Percentiles rank a stretch among this genome's conserved stretches.
Conservation (phyloP, 768 basidiomycete genomes). For the Leccinum disarticulatum region DNA sequence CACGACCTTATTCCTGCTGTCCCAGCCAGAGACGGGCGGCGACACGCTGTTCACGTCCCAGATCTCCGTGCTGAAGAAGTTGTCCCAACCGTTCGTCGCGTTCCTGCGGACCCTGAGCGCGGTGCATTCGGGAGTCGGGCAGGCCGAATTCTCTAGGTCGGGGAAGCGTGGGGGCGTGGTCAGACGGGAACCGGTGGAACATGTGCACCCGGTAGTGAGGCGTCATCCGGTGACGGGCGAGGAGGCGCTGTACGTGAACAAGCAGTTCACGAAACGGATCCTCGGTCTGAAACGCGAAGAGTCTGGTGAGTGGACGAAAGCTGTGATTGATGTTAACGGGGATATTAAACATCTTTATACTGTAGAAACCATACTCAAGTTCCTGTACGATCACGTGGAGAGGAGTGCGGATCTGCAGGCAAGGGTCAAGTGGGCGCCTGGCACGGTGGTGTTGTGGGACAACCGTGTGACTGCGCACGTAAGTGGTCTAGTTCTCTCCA, state of each 20-base stretch:
- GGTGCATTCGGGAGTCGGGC: conserved; percentile 80
- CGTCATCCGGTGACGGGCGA: conserved; percentile 84
- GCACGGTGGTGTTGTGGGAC: conserved; percentile 83
- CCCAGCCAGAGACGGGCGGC: conserved; percentile 62
- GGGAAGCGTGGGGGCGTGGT: conserved; percentile 75
- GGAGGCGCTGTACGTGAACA: conserved; percentile 85
- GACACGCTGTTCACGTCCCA: conserved; percentile 75
- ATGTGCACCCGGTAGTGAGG: conserved; percentile 76
- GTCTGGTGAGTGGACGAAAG: conserved; percentile 50
- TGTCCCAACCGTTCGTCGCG: conserved; percentile 49
- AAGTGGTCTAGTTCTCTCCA: conserved; percentile 23
- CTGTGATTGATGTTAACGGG: conserved; percentile 13
- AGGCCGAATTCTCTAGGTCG: conserved; percentile 70
- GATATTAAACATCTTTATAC: not conserved
- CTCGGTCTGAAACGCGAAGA: conserved; percentile 83
- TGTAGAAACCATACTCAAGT: conserved; percentile 60
- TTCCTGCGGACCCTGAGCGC: conserved; percentile 70
- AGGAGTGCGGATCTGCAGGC: conserved; percentile 76
- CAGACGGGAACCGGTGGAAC: conserved; percentile 79
- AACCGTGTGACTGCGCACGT: conserved; percentile 73
- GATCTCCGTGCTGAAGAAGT: conserved; percentile 63
- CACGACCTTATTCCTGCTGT: conserved; percentile 81
- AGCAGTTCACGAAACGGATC: conserved; percentile 78
- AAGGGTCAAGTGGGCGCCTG: conserved; percentile 72
- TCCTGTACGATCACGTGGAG: conserved; percentile 75